phyloP scores from a whole-genome alignment of 352 stramenopile species.

The Phytophthora cactorum region DNA sequence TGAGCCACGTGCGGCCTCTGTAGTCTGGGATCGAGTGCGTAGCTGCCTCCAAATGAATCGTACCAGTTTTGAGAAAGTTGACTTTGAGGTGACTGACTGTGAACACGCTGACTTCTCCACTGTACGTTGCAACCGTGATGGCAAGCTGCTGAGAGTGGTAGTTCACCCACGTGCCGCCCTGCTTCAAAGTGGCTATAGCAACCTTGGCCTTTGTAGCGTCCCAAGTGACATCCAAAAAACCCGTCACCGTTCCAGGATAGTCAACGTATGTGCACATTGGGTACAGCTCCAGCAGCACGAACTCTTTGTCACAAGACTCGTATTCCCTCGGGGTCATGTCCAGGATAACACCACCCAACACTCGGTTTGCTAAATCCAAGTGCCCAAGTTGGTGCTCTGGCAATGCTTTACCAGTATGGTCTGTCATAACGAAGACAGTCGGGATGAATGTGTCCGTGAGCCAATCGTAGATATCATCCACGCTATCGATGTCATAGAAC shows the following conservation, averaged over 20 bases:
- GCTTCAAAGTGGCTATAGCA: conserved; percentile 19
- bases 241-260: neutral
- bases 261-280: conserved; percentile 16
- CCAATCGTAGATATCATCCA: too few relatives aligned
- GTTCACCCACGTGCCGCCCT: conserved; percentile 33
- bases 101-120: conserved; percentile 41
- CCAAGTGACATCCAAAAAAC: conserved; percentile 28
- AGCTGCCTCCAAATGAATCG: conserved; percentile 16
- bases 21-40: conserved; percentile 18
- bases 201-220: conserved; percentile 18
- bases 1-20: neutral
- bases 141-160: conserved; percentile 32
- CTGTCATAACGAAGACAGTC: too few relatives aligned
- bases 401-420: too few relatives aligned
- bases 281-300: conserved; percentile 12
- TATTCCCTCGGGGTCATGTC: too few relatives aligned
- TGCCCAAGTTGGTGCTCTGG: too few relatives aligned
- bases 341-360: too few relatives aligned
- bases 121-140: conserved; percentile 43
- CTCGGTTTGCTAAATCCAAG: too few relatives aligned
- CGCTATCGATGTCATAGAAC: too few relatives aligned
- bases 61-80: conserved; percentile 34
- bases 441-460: too few relatives aligned
- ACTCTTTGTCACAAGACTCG: neutral
- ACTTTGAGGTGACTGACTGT: conserved; percentile 32